phyloP scores from a whole-genome alignment of 306 rosid genomes.

The Gillenia trifoliata region DNA sequence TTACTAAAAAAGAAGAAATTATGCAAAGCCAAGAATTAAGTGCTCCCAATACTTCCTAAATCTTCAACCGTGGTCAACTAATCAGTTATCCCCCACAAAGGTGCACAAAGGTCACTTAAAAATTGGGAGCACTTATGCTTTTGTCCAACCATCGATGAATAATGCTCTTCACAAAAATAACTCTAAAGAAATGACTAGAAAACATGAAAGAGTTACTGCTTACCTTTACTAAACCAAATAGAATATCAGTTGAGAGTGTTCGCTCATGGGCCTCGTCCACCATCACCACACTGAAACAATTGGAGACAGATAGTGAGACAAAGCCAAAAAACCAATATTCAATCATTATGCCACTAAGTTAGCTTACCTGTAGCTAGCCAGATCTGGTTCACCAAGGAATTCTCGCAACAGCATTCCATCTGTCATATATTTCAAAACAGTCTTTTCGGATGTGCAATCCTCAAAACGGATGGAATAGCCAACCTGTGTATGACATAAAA shows the following conservation, averaged over 20 bases:
- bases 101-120: too few species aligned
- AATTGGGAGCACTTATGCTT: too few species aligned
- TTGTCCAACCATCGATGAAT: neutral
- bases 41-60: too few species aligned
- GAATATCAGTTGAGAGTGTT: slow-evolving; percentile 92
- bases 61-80: too few species aligned
- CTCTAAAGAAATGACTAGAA: neutral
- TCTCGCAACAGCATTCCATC: slow-evolving; percentile 97
- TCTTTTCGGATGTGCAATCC: slow-evolving; percentile 95
- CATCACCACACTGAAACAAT: slow-evolving; percentile 80
- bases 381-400: slow-evolving; percentile 95
- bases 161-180: slow-evolving; percentile 1
- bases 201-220: slow-evolving; percentile 22
- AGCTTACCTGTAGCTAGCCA: slow-evolving; percentile 79
- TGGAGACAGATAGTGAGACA: slow-evolving; percentile 24
- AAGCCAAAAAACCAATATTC: slow-evolving; percentile 5
- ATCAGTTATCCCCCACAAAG: too few species aligned
- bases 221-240: slow-evolving; percentile 93
- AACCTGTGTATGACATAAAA: slow-evolving; percentile 51
- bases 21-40: neutral
- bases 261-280: slow-evolving; percentile 99
- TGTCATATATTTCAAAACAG: slow-evolving; percentile 90
- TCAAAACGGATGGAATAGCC: slow-evolving; percentile 98
- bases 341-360: slow-evolving; percentile 14
- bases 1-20: neutral